A percentile compares a stretch with the other conserved stretches of the same genome.
Evolutionary conservation across 2,329 filamentous ascomycete species (phyloP).

Genomic region (Trichoderma cornu-damae): DNA sequence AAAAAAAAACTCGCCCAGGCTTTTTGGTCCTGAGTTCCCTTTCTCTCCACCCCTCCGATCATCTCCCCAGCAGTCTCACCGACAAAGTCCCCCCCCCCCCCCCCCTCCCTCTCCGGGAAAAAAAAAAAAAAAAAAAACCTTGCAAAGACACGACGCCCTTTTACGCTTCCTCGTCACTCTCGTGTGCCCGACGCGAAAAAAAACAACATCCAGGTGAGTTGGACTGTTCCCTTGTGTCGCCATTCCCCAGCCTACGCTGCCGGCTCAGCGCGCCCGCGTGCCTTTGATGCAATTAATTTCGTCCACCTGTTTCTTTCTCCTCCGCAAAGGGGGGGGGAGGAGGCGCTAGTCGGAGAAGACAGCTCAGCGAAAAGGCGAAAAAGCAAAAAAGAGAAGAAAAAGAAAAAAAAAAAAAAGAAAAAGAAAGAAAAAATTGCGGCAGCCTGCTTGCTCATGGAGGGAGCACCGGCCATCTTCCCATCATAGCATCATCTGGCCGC

Average conservation of each 20-base stretch:
- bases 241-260: neutral
- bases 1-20: conserved; percentile 9
- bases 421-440: conserved; percentile 20
- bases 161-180: conserved; percentile 13
- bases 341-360: conserved; percentile 17
- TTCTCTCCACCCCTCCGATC: conserved; percentile 17
- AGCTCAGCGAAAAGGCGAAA: conserved; percentile 19
- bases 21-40: conserved; percentile 7
- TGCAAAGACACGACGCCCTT: conserved; percentile 15
- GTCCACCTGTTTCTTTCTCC: neutral
- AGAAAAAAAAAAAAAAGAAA: too few species aligned
- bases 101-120: too few species aligned
- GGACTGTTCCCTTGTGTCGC: neutral
- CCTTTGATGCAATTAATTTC: neutral
- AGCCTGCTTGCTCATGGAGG: conserved; percentile 16
- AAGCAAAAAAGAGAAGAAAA: too few species aligned
- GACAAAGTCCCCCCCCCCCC: conserved; percentile 13
- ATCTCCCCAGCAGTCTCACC: conserved; percentile 18
- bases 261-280: neutral
- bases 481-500: conserved; percentile 7
- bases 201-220: conserved; percentile 14
- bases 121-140: too few species aligned
- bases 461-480: neutral
- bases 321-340: conserved; percentile 8
- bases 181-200: conserved; percentile 13